phyloP scores from a whole-genome alignment of 257 asterid species.

The Haberlea rhodopensis region DNA sequence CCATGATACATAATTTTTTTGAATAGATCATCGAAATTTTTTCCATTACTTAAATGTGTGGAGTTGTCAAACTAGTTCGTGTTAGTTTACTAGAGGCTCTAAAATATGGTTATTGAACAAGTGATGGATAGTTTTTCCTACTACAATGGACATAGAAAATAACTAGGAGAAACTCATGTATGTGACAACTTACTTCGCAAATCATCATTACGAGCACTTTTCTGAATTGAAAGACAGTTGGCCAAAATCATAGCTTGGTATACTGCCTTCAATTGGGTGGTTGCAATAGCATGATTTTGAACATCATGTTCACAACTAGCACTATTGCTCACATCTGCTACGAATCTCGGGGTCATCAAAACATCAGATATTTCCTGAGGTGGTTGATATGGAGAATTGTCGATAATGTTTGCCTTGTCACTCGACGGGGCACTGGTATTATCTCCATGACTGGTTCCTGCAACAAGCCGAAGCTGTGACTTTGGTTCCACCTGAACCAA shows the following conservation, averaged over 20 bases:
- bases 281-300: constrained; percentile 35
- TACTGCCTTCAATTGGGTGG: constrained; percentile 50
- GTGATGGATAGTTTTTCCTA: not conserved
- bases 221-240: constrained; percentile 65
- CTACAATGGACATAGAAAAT: not conserved
- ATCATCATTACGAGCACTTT: constrained; percentile 70
- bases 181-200: constrained; percentile 52
- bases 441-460: constrained; percentile 37
- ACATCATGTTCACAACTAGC: constrained; percentile 35
- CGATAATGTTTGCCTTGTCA: constrained; percentile 31
- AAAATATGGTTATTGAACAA: not conserved
- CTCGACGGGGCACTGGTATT: constrained; percentile 26
- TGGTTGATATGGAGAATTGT: constrained; percentile 35
- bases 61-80: not conserved
- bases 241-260: constrained; percentile 88
- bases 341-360: constrained; percentile 68
- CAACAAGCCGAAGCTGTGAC: constrained; percentile 71
- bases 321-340: constrained; percentile 41
- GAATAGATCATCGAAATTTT: not conserved
- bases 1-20: not conserved
- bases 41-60: not conserved
- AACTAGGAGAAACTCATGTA: not conserved
- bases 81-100: not conserved
- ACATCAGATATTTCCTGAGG: constrained; percentile 73
- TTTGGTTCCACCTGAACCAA: constrained; percentile 67